These are phyloP conservation scores for Spergularia bocconei DNA, from an alignment of 148 eudicot genomes.

Conservation along the genomic window DNA sequence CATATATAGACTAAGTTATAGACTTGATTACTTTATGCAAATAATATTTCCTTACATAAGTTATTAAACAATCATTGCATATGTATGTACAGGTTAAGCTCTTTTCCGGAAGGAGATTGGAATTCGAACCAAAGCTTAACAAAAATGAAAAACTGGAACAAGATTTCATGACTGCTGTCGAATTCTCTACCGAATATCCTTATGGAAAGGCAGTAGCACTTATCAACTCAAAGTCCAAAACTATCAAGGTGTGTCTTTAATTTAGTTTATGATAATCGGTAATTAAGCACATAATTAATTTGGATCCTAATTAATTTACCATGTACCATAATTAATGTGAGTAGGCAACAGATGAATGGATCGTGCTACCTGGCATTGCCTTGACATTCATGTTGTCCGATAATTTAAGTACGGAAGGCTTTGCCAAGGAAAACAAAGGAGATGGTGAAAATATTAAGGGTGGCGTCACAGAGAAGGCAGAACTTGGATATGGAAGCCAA, in stretches of 20 bases:
- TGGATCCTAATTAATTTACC: too few relatives aligned
- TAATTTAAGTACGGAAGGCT: too few relatives aligned
- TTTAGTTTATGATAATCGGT: not conserved
- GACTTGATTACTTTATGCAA: too few relatives aligned
- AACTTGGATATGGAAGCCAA: too few relatives aligned
- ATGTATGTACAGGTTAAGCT: not conserved
- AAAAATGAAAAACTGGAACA: not conserved
- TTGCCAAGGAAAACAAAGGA: too few relatives aligned
- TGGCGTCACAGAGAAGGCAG: too few relatives aligned
- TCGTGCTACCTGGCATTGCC: slow-evolving; percentile 4
- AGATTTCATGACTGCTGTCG: slow-evolving; percentile 7
- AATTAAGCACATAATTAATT: not conserved
- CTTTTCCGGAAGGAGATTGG: slow-evolving; percentile 13
- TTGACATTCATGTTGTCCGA: not conserved
- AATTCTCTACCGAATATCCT: slow-evolving; percentile 11
- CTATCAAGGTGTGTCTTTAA: slow-evolving; percentile 2
- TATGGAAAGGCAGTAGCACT: slow-evolving; percentile 15
- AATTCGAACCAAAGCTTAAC: not conserved
- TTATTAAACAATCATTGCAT: too few relatives aligned
- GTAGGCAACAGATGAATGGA: slow-evolving; percentile 14
- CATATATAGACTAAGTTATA: too few relatives aligned
- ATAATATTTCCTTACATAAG: too few relatives aligned
- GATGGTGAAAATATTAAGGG: not conserved
- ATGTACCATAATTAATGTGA: not conserved
- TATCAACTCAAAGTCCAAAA: not conserved